A percentile compares a stretch with the other conserved stretches of the same genome.
Conservation (phyloP, 208 protist genomes). For the Jaenimonas drosophilae region DNA sequence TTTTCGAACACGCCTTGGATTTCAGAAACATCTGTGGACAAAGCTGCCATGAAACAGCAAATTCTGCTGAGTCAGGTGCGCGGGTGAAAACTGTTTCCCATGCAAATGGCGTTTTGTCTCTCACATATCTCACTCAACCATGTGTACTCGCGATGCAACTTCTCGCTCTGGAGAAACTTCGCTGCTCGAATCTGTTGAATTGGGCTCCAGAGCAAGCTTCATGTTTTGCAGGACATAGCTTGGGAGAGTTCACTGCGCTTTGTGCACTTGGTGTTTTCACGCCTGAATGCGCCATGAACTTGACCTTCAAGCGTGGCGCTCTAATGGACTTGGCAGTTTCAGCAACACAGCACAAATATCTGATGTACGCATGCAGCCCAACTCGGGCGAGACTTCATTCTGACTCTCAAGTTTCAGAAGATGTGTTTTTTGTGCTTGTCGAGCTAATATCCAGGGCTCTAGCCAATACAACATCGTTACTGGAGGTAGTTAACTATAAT, state of each 20-base stretch:
- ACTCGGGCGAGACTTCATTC: conserved; percentile 39
- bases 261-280: conserved; percentile 59
- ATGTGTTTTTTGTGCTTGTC: conserved; percentile 64
- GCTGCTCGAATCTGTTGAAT: conserved; percentile 1
- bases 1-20: conserved; percentile 38
- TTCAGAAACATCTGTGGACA: conserved; percentile 21
- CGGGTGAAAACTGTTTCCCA: conserved; percentile 27
- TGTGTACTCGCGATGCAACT: conserved; percentile 72
- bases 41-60: conserved; percentile 25
- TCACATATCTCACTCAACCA: conserved; percentile 77
- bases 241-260: conserved; percentile 83
- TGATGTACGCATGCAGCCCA: conserved; percentile 80
- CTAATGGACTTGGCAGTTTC: too few species aligned
- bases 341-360: conserved; percentile 34
- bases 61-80: conserved; percentile 37
- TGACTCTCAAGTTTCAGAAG: conserved; percentile 34
- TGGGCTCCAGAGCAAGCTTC: background rate
- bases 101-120: conserved; percentile 52
- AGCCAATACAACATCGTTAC: conserved; percentile 61
- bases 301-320: conserved; percentile 68
- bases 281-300: conserved; percentile 51
- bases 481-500: conserved; percentile 81
- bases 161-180: conserved; percentile 22
- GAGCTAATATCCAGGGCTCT: conserved; percentile 60
- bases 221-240: conserved; percentile 64